Conservation (phyloP, 352 stramenopile species). For the Pythium sukuiense region DNA sequence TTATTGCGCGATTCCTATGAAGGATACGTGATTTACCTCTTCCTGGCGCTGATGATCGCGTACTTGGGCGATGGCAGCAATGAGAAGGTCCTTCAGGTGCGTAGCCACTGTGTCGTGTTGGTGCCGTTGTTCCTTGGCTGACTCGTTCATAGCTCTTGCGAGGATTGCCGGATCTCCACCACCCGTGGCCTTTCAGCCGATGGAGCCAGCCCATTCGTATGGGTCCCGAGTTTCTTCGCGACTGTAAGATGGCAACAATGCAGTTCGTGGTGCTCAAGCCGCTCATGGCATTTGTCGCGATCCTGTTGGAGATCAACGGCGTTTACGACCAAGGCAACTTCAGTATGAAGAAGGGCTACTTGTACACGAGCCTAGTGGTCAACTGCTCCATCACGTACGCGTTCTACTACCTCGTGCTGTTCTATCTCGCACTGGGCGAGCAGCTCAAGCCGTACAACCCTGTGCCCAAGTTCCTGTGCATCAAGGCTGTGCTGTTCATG, state of each 20-base stretch:
- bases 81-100: conserved; percentile 65
- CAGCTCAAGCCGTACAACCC: conserved; percentile 93
- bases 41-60: conserved; percentile 95
- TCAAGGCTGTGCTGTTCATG: conserved; percentile 99
- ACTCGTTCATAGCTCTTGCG: conserved; percentile 36
- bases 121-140: conserved; percentile 18
- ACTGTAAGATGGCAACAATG: conserved; percentile 95
- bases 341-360: conserved; percentile 72
- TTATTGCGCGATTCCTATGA: conserved; percentile 98
- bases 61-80: conserved; percentile 93
- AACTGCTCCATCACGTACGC: conserved; percentile 97
- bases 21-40: conserved; percentile 98
- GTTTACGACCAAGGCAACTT: conserved; percentile 88
- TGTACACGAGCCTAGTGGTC: conserved; percentile 93
- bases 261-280: conserved; percentile 97
- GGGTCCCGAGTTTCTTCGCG: conserved; percentile 85
- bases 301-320: conserved; percentile 81
- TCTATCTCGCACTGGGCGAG: conserved; percentile 93
- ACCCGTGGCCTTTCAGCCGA: conserved; percentile 73
- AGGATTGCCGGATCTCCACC: conserved; percentile 60
- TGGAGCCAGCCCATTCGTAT: conserved; percentile 74
- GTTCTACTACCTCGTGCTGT: conserved; percentile 97
- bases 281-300: conserved; percentile 86
- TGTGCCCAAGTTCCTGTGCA: conserved; percentile 98
- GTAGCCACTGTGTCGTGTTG: conserved; percentile 16